These are phyloP conservation scores for Fusarium aywerte DNA, from an alignment of 2,329 filamentous ascomycete genomes.

Conservation along the genomic window DNA sequence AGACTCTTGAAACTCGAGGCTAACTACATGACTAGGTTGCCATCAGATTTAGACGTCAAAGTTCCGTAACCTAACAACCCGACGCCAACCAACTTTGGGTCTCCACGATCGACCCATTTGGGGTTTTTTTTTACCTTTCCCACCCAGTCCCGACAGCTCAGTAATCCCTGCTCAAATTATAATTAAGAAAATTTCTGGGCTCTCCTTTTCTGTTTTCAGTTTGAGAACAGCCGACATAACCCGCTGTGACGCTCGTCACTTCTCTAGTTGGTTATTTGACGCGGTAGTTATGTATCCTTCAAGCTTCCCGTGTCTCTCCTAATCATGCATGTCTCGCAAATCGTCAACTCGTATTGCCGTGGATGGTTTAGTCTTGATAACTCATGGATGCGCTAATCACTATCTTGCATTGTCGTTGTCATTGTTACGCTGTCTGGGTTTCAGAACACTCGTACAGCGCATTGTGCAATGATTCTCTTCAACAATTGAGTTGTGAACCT, in stretches of 20 bases:
- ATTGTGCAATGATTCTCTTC: slow-evolving; percentile 15
- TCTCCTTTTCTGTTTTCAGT: not conserved
- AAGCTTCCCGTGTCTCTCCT: slow-evolving; percentile 9
- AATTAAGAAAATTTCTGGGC: slow-evolving; percentile 11
- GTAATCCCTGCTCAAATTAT: slow-evolving; percentile 20
- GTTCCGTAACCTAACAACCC: slow-evolving; percentile 20
- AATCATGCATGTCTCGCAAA: slow-evolving; percentile 11
- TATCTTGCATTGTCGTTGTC: slow-evolving; percentile 1
- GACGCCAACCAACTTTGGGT: slow-evolving; percentile 15
- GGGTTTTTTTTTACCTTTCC: not conserved
- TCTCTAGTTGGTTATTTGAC: not conserved
- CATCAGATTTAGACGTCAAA: slow-evolving; percentile 33
- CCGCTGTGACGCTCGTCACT: not conserved
- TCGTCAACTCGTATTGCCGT: slow-evolving; percentile 7
- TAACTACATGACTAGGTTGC: slow-evolving; percentile 35
- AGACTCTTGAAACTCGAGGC: slow-evolving; percentile 7
- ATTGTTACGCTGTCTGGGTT: slow-evolving; percentile 4
- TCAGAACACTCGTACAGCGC: not conserved
- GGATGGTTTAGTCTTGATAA: slow-evolving; percentile 16
- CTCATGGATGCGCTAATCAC: slow-evolving; percentile 10
- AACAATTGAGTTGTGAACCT: not conserved
- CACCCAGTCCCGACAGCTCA: slow-evolving; percentile 19
- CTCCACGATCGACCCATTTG: slow-evolving; percentile 40
- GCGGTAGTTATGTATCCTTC: not conserved
- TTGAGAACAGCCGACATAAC: slow-evolving; percentile 3